A percentile compares a stretch with the other conserved stretches of the same genome.
Conservation (phyloP, 2,329 filamentous ascomycete genomes). For the Coleophoma crateriformis region DNA sequence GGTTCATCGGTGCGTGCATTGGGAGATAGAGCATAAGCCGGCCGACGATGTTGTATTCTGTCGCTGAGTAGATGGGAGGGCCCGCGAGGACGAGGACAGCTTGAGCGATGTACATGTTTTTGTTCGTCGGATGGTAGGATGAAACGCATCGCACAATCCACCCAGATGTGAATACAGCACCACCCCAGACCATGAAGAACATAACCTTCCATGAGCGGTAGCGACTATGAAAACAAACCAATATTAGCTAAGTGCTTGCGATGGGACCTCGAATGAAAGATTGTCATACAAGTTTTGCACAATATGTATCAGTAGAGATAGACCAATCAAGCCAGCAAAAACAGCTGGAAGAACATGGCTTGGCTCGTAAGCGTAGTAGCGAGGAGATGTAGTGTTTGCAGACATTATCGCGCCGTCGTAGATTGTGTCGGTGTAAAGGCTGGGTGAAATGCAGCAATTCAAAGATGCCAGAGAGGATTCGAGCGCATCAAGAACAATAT, state of each 20-base stretch:
- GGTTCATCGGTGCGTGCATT: constrained; percentile 31
- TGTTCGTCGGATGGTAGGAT: constrained; percentile 21
- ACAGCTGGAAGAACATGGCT: constrained; percentile 27
- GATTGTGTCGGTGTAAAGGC: background rate
- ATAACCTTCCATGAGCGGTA: constrained; percentile 29
- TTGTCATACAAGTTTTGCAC: constrained; percentile 28
- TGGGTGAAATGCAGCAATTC: background rate
- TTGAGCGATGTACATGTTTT: constrained; percentile 28
- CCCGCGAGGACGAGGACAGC: constrained; percentile 27
- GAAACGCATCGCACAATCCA: constrained; percentile 29
- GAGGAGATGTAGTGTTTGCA: background rate
- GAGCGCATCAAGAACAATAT: background rate
- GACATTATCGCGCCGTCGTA: background rate
- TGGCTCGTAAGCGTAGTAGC: constrained; percentile 23
- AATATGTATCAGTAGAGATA: constrained; percentile 24
- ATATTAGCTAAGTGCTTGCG: background rate
- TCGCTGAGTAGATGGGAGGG: constrained; percentile 30
- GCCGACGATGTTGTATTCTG: constrained; percentile 31
- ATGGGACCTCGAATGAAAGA: background rate
- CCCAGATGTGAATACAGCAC: constrained; percentile 28
- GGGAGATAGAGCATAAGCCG: constrained; percentile 31
- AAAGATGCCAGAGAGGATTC: background rate
- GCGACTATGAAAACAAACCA: constrained; percentile 9
- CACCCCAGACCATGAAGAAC: constrained; percentile 30
- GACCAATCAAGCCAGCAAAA: constrained; percentile 26